phyloP scores from a whole-genome alignment of 768 basidiomycete species.

The Lentinus brumalis region DNA sequence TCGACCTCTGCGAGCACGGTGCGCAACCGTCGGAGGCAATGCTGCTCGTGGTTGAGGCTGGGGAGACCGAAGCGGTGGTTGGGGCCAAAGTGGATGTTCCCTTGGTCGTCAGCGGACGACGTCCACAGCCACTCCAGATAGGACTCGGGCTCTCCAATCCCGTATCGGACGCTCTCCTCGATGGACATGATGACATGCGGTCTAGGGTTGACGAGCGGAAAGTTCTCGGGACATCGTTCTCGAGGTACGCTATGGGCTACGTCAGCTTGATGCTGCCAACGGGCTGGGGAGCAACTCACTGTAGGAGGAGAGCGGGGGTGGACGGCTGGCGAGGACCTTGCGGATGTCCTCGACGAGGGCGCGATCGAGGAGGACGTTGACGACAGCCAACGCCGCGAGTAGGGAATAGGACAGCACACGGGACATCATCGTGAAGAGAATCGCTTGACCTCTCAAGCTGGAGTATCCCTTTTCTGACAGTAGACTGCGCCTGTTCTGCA shows the following conservation, averaged over 20 bases:
- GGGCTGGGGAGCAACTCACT: neutral
- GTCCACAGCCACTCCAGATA: neutral
- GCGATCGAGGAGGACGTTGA: constrained; percentile 7
- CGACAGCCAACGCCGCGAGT: neutral
- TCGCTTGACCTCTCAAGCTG: too few species aligned
- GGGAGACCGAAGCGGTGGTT: constrained; percentile 25
- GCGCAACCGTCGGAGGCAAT: constrained; percentile 29
- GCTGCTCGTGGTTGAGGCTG: constrained; percentile 19
- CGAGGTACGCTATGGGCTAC: neutral
- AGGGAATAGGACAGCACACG: neutral
- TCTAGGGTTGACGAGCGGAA: constrained; percentile 1
- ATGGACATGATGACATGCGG: neutral
- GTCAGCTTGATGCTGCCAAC: neutral
- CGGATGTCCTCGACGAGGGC: constrained; percentile 3
- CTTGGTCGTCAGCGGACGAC: neutral
- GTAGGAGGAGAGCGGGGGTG: constrained; percentile 1
- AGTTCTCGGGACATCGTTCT: constrained; percentile 1
- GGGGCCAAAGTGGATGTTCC: constrained; percentile 27
- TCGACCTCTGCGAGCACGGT: constrained; percentile 15
- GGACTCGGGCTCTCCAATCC: neutral
- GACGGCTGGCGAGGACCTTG: neutral
- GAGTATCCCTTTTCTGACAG: too few species aligned
- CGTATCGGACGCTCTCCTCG: neutral
- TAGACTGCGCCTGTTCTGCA: too few species aligned
- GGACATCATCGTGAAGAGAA: too few species aligned